Conservation (phyloP, 345 rosid genomes). For the Gossypium arboreum region DNA sequence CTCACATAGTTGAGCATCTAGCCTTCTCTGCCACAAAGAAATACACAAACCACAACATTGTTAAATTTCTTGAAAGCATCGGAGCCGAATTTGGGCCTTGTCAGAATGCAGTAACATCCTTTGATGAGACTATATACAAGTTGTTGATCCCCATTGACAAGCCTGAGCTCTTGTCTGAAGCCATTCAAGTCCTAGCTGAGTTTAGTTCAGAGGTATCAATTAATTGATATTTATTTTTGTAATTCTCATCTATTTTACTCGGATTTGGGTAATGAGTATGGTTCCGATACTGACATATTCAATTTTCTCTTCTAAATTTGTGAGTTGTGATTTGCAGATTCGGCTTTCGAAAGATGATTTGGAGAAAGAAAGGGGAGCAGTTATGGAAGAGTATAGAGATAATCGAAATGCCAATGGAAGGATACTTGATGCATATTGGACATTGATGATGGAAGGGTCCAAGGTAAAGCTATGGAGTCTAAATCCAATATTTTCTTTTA, state of each 20-base stretch:
- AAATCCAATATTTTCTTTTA: neutral
- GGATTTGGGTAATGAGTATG: neutral
- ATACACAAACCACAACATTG: conserved; percentile 81
- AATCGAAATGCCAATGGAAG: conserved; percentile 82
- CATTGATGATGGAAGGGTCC: conserved; percentile 83
- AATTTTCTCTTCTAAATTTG: neutral
- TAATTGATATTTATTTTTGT: neutral
- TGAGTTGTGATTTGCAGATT: conserved; percentile 39
- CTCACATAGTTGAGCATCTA: conserved; percentile 94
- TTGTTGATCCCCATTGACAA: conserved; percentile 87
- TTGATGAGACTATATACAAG: conserved; percentile 87
- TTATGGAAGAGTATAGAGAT: conserved; percentile 87
- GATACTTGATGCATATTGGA: conserved; percentile 89
- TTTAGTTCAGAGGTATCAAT: conserved; percentile 74
- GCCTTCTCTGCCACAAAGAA: conserved; percentile 87
- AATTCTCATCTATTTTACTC: neutral
- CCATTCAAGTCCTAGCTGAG: conserved; percentile 80
- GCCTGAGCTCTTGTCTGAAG: conserved; percentile 59
- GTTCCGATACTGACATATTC: neutral
- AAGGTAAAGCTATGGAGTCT: conserved; percentile 37
- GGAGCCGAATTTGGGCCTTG: conserved; percentile 98
- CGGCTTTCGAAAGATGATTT: conserved; percentile 79
- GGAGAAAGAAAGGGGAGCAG: conserved; percentile 93
- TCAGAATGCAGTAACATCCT: conserved; percentile 78
- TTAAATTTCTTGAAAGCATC: conserved; percentile 82